These are phyloP conservation scores for Melastoma candidum DNA, from an alignment of 441 rosid genomes.

Conservation along the genomic window DNA sequence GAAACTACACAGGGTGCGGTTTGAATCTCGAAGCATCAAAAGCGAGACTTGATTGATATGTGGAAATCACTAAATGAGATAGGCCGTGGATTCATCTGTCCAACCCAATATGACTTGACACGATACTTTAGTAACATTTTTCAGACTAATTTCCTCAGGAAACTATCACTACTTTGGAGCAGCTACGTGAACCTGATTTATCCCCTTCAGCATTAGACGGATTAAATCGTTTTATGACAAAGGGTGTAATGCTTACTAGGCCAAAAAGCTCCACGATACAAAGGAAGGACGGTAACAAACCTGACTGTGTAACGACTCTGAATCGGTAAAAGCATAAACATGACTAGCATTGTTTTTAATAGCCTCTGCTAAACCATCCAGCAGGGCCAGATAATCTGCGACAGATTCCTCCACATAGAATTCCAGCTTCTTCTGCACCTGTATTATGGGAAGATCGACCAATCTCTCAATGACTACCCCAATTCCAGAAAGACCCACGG, in stretches of 20 bases:
- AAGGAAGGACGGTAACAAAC: conserved; percentile 21
- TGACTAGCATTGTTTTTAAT: conserved; percentile 43
- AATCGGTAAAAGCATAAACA: conserved; percentile 80
- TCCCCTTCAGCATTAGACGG: too few relatives aligned
- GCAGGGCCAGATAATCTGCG: conserved; percentile 72
- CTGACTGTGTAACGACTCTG: conserved; percentile 55
- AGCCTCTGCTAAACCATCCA: conserved; percentile 82
- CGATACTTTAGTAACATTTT: too few relatives aligned
- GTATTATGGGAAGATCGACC: conserved; percentile 37
- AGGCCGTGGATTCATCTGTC: too few relatives aligned
- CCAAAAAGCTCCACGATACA: conserved; percentile 1
- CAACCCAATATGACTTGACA: too few relatives aligned
- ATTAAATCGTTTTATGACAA: too few relatives aligned
- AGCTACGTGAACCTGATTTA: too few relatives aligned
- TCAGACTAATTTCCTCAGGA: too few relatives aligned
- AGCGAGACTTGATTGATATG: too few relatives aligned
- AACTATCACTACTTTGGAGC: too few relatives aligned
- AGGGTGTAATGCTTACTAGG: neutral
- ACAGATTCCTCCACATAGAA: conserved; percentile 74
- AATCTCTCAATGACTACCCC: conserved; percentile 78
- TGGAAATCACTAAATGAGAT: too few relatives aligned
- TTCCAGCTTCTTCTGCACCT: conserved; percentile 84
- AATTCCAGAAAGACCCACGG: conserved; percentile 66
- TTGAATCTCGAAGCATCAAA: too few relatives aligned
- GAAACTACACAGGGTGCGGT: too few relatives aligned